Base-by-base conservation (phyloP, 2,329 filamentous ascomycete genomes). In the Calycina herbarum region DNA sequence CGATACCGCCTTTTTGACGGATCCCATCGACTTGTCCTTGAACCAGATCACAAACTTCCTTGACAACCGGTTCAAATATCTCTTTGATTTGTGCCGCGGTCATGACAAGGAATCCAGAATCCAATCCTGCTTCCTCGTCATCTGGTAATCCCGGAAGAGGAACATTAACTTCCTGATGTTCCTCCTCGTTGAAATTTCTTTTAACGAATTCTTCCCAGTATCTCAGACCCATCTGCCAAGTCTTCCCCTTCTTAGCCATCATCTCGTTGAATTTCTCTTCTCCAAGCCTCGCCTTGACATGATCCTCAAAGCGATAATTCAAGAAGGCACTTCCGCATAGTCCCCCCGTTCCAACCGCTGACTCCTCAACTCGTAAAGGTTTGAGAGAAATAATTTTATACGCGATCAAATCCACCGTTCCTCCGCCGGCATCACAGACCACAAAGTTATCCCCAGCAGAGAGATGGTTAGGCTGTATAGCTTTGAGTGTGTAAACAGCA, bases 191-290 rank as follows among this genome's bases (percentile, higher is more conserved):
- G 75, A 94, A 94, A 73, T 93, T 93, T 15, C 91, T 85, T 78
- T 94, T 94, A 15, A 94, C 90, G 74, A 92, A 93, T 74, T 94
- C 90, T 73, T 94, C 91, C 76, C 93, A 94, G 74, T 93, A 93
- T 64, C 87, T 85, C 61, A 94, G 80, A 1, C 88, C 91, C 87
- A 89, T 89, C 76, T 89, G 90, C 90, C 91, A 94, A 0, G 89
- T 92, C 77, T 91, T 93, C 2, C 85, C 85, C 77, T 93, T 93
- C 78, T 91, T 91, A 62, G 85, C 77, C 75, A 91, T 90, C 89
- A 94, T 93, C 77, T 88, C 86, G 35, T 89, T 86, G 73, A 93
- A 93, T 3, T 84, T 81, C 40, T 84, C 84, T 45, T 83, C 81
- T 1, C 91, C 91, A 10, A 94, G 84, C 1, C 90, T 84, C 63